phyloP scores from a whole-genome alignment of 495 filamentous ascomycete genomes.

The Staphylotrichum tortipilum region DNA sequence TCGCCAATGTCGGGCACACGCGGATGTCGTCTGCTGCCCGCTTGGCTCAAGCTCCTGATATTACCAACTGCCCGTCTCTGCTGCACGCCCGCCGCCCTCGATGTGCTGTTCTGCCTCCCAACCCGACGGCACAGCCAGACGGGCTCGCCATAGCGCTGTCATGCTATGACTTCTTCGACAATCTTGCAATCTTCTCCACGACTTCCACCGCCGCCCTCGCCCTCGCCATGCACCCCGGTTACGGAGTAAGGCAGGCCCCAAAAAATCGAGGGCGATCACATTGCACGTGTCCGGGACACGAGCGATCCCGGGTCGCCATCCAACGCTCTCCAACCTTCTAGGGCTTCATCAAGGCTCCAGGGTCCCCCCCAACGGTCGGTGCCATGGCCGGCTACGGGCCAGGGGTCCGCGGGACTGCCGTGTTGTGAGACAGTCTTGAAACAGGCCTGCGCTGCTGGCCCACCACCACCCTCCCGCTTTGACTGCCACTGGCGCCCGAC shows the following conservation, averaged over 20 bases:
- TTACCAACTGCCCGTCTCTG: too few species aligned
- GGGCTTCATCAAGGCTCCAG: too few species aligned
- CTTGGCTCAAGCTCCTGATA: not conserved
- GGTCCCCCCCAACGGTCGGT: too few species aligned
- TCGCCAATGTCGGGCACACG: not conserved
- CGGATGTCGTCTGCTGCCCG: not conserved
- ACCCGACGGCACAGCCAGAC: not conserved
- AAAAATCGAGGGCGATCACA: not conserved
- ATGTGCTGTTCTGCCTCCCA: too few species aligned
- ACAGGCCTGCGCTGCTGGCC: not conserved
- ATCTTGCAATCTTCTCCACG: not conserved
- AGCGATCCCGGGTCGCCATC: not conserved
- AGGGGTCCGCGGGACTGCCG: not conserved
- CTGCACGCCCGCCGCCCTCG: too few species aligned
- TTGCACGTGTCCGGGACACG: not conserved
- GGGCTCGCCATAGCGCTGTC: not conserved
- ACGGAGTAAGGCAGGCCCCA: too few species aligned
- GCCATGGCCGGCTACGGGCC: too few species aligned
- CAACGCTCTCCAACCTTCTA: too few species aligned
- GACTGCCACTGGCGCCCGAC: too few species aligned
- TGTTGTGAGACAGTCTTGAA: slow-evolving; percentile 1
- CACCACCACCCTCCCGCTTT: not conserved
- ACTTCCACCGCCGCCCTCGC: not conserved
- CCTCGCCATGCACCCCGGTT: not conserved
- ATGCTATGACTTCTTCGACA: not conserved